Base-by-base conservation (phyloP, 1,284 basidiomycete genomes). In the Tetrapyrgos nigripes region DNA sequence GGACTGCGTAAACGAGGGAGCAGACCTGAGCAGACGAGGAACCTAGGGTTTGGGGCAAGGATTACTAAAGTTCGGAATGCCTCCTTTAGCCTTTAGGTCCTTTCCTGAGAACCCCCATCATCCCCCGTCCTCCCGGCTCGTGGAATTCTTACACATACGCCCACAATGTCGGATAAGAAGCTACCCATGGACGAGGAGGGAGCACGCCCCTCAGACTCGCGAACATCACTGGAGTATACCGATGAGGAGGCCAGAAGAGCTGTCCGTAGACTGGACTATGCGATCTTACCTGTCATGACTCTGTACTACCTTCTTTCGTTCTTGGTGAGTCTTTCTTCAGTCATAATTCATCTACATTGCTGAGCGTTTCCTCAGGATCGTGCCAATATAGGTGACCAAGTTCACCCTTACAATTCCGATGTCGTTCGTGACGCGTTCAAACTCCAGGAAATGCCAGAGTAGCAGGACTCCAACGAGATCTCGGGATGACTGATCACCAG, bases 361-460 rank as follows among this genome's bases (percentile, higher is more conserved):
- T 6, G 44, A 19, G 10, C 51, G 6, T 3, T 26, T 26, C 14
- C 21, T 6, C 50, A 74, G 73, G 74, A 75, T 58, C 71, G 72
- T 47, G 65, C 72, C 23, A 75, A 75, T 55, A 74, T 75, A 31
- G 73, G 73, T 72, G 60, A 29, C 59, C 31, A 40, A 24, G n/a
- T 14, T 19, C 2, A 23, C 33, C 31, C 24, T 23, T 44, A 17
- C 23, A 35, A 19, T 43, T 17, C 17, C 21, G 31, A 4, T 37
- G n/a, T n/a, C n/a, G n/a, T n/a, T n/a, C n/a, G n/a, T n/a, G n/a
- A n/a, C n/a, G n/a, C n/a, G n/a, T 27, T 24, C 59, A 46, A 37
- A 62, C 37, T 67, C 67, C 78, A 46, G 79, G 81, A 6, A 87
- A 87, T 65, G 86, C 86, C 13, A 74, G 82, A 2, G 74, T 86